Base-by-base conservation (phyloP, 805 yeast species). In the Zygosaccharomyces bailii region DNA sequence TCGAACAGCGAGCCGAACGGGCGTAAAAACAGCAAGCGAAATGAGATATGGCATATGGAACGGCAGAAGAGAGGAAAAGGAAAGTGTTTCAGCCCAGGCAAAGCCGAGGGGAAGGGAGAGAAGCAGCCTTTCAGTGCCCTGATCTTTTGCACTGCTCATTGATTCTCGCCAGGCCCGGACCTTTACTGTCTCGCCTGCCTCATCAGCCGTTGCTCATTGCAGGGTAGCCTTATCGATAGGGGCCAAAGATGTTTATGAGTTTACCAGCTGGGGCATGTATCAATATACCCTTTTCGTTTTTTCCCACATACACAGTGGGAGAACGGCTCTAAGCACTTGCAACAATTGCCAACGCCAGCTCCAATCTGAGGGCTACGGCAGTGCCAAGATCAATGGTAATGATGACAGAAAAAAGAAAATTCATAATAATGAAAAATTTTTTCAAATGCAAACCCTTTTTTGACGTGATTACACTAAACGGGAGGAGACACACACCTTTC, bases 1-100 rank as follows among this genome's bases (percentile, higher is more conserved):
- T 37, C 40, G 29, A 35, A 35, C 25, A 11, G 31, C 31, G 31
- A 27, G 31, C 31, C 31, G 31, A 27, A 4, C 31, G 31, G 31
- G 31, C 31, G 14, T n/a, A 27, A 27, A 27, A 27, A n/a, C 31
- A 27, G 31, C 31, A 27, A 27, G 31, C 31, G 31, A 27, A 13
- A 27, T 10, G 31, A 27, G 27, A 24, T 24, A n/a, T n/a, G n/a
- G n/a, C n/a, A n/a, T n/a, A n/a, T n/a, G 4, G 27, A 3, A 27
- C 14, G 14, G 14, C 31, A 27, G 31, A 27, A n/a, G 14, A 10
- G 31, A 6, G 31, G 14, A 27, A n/a, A 27, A 27, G 13, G 31
- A 27, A 27, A 27, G 31, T 27, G 31, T 5, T 27, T 27, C 31
- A 27, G 31, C 4, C 31, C 31, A 7, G 14, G 31, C 25, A 9